A percentile compares a stretch with the other conserved stretches of the same genome.
These are phyloP conservation scores for Moesziomyces sp. DNA, from an alignment of 1,284 basidiomycete species.

Conservation along the genomic window DNA sequence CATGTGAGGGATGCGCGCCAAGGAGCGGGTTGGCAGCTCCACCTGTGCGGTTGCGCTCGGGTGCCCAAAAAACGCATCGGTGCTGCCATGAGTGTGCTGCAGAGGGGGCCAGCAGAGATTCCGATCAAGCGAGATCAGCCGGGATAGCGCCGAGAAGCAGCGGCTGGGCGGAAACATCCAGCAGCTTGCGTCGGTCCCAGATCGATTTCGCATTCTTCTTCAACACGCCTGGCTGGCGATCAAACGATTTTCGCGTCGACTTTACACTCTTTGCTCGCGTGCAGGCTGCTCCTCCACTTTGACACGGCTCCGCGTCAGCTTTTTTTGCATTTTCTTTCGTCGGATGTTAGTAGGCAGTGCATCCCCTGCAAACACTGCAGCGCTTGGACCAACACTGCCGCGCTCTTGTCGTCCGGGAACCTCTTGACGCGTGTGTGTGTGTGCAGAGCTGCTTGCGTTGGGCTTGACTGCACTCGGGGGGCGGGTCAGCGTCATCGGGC, in stretches of 20 bases:
- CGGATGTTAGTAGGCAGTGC: not conserved
- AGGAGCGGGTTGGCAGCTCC: not conserved
- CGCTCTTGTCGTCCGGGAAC: constrained; percentile 15
- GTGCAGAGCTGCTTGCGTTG: not conserved
- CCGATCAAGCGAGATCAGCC: not conserved
- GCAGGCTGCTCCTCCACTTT: not conserved
- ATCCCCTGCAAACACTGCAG: too few relatives aligned
- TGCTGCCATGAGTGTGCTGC: too few relatives aligned
- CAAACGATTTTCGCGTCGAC: not conserved
- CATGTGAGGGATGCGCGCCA: not conserved
- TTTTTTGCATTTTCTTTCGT: not conserved
- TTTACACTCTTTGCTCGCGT: not conserved
- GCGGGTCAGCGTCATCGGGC: not conserved
- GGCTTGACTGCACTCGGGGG: too few relatives aligned
- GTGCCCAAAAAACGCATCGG: too few relatives aligned
- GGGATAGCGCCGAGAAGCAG: not conserved
- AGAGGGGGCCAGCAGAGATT: too few relatives aligned
- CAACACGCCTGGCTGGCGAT: too few relatives aligned
- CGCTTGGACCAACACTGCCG: constrained; percentile 10
- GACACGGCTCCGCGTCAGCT: constrained; percentile 2
- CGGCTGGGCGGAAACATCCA: not conserved
- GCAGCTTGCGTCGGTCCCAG: not conserved
- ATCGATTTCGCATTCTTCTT: not conserved
- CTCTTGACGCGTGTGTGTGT: not conserved
- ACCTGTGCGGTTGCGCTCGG: not conserved